Base-by-base conservation (phyloP, 2,329 filamentous ascomycete species). In the Elsinoe perseae region DNA sequence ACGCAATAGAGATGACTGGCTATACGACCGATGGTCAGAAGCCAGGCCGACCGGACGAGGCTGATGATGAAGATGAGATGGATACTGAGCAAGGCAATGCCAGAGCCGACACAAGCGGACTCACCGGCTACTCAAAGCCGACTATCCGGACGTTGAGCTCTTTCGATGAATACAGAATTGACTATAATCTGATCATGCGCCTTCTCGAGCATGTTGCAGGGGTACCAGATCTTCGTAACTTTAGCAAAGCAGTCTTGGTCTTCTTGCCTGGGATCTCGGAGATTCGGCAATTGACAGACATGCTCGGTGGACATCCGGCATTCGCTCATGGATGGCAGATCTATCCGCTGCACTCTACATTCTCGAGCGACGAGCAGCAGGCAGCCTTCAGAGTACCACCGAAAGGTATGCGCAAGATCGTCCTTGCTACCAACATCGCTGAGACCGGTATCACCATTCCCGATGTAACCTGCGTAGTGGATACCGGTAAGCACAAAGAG, bases 361-460 rank as follows among this genome's bases (percentile, higher is more conserved):
- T 98, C 63, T 90, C 92, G 9, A 96, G 87, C 46, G 92, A 97
- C 65, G 93, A 98, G 59, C 93, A 98, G 68, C 92, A 98, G 70
- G 85, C 87, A 30, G 93, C 93, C 0, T 98, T 98, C 68, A 75
- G 89, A 4, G 73, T 95, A 0, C 93, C 93, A 4, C 89, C 91
- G 1, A 79, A 78, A 2, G 92, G 92, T 0, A 78, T 84, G 57
- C 82, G 91, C 60, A 98, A 98, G 73, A 93, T 98, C 61, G 92
- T 98, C 1, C 80, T 98, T 56, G 91, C 93, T 1, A 98, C 93
- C 12, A 98, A 98, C 67, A 98, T 98, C 69, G 93, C 93, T 3
- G 93, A 98, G 70, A 98, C 93, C 0, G 93, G 93, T 75, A 95
- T 98, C 66, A 98, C 93, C 0, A 98, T 98, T 62, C 93, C 93